Conservation (phyloP, 73 alveolate genomes). For the Strombidium stylifer region DNA sequence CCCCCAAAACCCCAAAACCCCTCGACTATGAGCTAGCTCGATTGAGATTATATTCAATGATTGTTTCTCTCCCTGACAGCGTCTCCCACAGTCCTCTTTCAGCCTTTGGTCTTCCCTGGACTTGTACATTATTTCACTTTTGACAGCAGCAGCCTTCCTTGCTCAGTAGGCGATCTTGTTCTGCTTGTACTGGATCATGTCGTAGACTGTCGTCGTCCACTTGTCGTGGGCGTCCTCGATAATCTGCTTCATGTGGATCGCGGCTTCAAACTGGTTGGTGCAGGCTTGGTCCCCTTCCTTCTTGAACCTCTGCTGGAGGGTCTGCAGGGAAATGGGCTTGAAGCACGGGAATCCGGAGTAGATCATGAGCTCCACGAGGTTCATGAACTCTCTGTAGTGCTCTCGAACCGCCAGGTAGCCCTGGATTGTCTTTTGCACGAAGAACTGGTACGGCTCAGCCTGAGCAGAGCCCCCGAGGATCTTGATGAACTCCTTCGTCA, state of each 20-base stretch:
- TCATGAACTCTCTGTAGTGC: slow-evolving; percentile 71
- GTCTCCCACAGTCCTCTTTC: no score
- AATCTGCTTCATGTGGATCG: slow-evolving; percentile 83
- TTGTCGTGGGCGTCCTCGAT: slow-evolving; percentile 91
- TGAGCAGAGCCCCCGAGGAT: slow-evolving; percentile 79
- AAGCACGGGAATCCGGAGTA: slow-evolving; percentile 91
- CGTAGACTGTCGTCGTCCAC: slow-evolving; percentile 91
- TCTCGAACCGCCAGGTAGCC: slow-evolving; percentile 89
- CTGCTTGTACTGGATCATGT: slow-evolving; percentile 82
- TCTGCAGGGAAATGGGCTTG: slow-evolving; percentile 69
- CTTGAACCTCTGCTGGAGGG: slow-evolving; percentile 78
- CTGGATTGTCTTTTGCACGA: slow-evolving; percentile 75
- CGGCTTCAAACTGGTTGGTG: slow-evolving; percentile 90
- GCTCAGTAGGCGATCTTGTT: slow-evolving; percentile 84
- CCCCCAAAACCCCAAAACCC: no score
- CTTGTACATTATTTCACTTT: no score
- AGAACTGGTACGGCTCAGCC: slow-evolving; percentile 78
- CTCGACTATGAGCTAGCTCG: no score
- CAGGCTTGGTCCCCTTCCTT: no score
- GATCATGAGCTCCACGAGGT: slow-evolving; percentile 79
- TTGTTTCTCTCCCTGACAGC: no score
- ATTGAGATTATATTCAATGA: no score
- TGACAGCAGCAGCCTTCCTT: no score
- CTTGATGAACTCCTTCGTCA: slow-evolving; percentile 91
- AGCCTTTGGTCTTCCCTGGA: no score